A percentile compares a stretch with the other conserved stretches of the same genome.
Conservation (phyloP, 768 basidiomycete genomes). For the Lactarius akahatsu region DNA sequence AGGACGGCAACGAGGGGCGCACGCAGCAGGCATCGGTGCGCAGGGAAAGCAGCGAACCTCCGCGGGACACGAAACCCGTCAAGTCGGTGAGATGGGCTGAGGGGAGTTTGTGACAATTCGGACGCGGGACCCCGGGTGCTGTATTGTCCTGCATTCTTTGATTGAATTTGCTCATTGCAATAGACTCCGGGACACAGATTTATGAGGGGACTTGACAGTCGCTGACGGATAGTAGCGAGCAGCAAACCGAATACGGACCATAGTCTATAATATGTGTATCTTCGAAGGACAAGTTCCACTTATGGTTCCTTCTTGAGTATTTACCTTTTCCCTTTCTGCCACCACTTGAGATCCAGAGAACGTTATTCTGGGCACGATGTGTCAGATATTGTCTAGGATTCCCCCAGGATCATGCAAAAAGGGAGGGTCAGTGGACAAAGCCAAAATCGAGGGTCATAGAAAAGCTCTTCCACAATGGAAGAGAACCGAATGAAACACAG, state of each 20-base stretch:
- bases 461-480: neutral
- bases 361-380: neutral
- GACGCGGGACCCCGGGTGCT: neutral
- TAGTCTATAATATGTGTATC: neutral
- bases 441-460: neutral
- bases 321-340: neutral
- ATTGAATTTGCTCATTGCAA: neutral
- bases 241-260: neutral
- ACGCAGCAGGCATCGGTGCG: neutral
- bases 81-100: slow-evolving; percentile 28
- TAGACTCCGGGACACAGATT: neutral
- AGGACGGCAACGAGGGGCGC: slow-evolving; percentile 7
- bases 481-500: too few species aligned
- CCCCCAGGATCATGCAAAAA: neutral
- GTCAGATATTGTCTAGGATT: neutral
- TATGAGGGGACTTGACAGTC: neutral
- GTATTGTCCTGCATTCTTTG: neutral
- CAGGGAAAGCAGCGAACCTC: neutral
- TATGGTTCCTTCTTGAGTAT: neutral
- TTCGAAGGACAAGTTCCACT: neutral
- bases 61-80: slow-evolving; percentile 9
- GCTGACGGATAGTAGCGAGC: neutral
- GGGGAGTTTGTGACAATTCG: slow-evolving; percentile 13
- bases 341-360: neutral
- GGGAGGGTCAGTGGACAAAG: neutral